Evolutionary conservation across 148 eudicot species (phyloP).

Genomic region (Agrostemma githago): DNA sequence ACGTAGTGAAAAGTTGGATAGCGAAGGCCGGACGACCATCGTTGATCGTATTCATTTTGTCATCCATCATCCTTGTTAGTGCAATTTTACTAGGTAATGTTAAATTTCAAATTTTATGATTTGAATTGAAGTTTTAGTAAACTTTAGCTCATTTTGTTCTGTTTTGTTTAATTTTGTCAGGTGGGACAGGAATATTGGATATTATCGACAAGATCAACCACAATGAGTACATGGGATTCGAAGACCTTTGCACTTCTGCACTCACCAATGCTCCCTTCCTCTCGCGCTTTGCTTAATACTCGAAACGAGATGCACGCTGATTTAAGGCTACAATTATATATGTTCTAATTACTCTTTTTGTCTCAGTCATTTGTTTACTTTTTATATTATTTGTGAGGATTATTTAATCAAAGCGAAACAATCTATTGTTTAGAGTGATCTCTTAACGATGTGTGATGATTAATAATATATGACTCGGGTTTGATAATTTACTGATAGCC

Average conservation of each 20-base stretch:
- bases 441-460: not conserved
- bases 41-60: conserved; percentile 54
- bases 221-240: conserved; percentile 17
- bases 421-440: too few relatives aligned
- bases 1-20: conserved; percentile 41
- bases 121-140: not conserved
- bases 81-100: conserved; percentile 56
- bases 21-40: conserved; percentile 48
- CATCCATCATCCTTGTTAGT: conserved; percentile 51
- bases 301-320: not conserved
- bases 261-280: not conserved
- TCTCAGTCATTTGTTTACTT: not conserved
- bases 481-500: not conserved
- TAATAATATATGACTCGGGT: not conserved
- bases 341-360: not conserved
- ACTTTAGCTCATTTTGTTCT: not conserved
- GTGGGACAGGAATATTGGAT: conserved; percentile 10
- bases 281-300: not conserved
- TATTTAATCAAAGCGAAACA: too few relatives aligned
- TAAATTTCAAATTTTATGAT: not conserved
- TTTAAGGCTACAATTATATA: not conserved
- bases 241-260: conserved; percentile 2
- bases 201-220: conserved; percentile 8
- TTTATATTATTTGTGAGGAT: too few relatives aligned
- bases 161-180: not conserved